Evolutionary conservation across 805 yeast species (phyloP).

Genomic region (Candida multigemmis): DNA sequence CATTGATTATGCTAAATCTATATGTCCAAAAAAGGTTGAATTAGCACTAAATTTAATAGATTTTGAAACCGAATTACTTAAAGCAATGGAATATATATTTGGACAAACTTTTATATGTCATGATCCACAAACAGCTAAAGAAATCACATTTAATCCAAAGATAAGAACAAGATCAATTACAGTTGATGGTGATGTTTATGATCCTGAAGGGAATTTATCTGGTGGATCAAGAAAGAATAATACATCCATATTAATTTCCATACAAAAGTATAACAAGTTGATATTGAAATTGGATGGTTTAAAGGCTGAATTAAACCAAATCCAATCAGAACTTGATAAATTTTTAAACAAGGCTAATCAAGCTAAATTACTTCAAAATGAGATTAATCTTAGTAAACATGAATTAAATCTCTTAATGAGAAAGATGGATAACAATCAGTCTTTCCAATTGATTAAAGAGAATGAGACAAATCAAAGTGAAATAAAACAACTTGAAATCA

Average conservation of each 20-base stretch:
- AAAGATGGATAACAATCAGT: slow-evolving; percentile 46
- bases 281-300: slow-evolving; percentile 28
- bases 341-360: slow-evolving; percentile 36
- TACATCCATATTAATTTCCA: slow-evolving; percentile 49
- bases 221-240: slow-evolving; percentile 79
- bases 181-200: slow-evolving; percentile 86
- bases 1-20: slow-evolving; percentile 57
- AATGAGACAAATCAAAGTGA: slow-evolving; percentile 38
- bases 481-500: slow-evolving; percentile 29
- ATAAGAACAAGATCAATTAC: slow-evolving; percentile 81
- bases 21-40: slow-evolving; percentile 81
- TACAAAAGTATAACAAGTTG: slow-evolving; percentile 54
- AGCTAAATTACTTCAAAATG: slow-evolving; percentile 50
- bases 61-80: slow-evolving; percentile 57
- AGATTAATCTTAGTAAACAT: slow-evolving; percentile 48
- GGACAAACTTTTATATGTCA: slow-evolving; percentile 84
- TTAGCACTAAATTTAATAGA: slow-evolving; percentile 78
- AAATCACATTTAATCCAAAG: slow-evolving; percentile 78
- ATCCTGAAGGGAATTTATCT: slow-evolving; percentile 90
- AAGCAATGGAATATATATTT: slow-evolving; percentile 87
- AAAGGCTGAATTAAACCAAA: slow-evolving; percentile 30
- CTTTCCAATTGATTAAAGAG: slow-evolving; percentile 46
- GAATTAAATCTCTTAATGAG: slow-evolving; percentile 48
- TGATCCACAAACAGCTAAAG: slow-evolving; percentile 82
- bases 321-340: slow-evolving; percentile 31